phyloP scores from a whole-genome alignment of 164 flowering plant species.

The Vitis rotundifolia region DNA sequence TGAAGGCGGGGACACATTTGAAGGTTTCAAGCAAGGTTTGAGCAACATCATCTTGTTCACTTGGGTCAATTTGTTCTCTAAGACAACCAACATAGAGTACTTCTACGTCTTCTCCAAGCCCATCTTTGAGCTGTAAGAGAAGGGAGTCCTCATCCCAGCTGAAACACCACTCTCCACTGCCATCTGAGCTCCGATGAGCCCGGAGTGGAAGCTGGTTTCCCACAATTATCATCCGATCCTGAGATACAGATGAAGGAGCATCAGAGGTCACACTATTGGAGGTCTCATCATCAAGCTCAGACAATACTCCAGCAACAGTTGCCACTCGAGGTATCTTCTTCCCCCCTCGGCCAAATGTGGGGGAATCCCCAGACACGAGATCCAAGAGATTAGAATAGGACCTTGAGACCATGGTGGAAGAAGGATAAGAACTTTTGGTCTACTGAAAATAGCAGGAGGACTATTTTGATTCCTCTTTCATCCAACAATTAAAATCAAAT shows the following conservation, averaged over 20 bases:
- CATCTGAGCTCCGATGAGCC: constrained; percentile 48
- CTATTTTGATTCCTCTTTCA: constrained; percentile 1
- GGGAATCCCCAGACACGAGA: constrained; percentile 71
- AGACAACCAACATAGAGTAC: constrained; percentile 49
- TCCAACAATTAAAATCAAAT: constrained; percentile 10
- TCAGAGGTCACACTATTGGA: constrained; percentile 69
- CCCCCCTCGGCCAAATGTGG: constrained; percentile 55
- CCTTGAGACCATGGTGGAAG: constrained; percentile 71
- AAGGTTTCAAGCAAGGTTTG: constrained; percentile 42
- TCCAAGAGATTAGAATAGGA: constrained; percentile 89
- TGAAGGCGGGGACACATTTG: constrained; percentile 50
- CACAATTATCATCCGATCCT: constrained; percentile 84
- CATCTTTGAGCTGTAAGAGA: constrained; percentile 48
- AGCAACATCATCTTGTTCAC: constrained; percentile 49
- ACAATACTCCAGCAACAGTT: constrained; percentile 75
- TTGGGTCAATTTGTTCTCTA: constrained; percentile 34
- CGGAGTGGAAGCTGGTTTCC: constrained; percentile 92
- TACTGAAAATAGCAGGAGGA: neutral
- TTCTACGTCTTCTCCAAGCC: constrained; percentile 48
- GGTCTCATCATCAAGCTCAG: constrained; percentile 81
- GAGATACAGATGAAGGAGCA: constrained; percentile 72
- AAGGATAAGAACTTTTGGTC: neutral
- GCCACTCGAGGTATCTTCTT: constrained; percentile 79
- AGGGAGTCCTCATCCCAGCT: constrained; percentile 52
- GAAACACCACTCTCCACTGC: constrained; percentile 39